Evolutionary conservation across 768 basidiomycete species (phyloP), one percentile per base, ranked within the genome.

Genomic region (Lentinula lateritia): DNA sequence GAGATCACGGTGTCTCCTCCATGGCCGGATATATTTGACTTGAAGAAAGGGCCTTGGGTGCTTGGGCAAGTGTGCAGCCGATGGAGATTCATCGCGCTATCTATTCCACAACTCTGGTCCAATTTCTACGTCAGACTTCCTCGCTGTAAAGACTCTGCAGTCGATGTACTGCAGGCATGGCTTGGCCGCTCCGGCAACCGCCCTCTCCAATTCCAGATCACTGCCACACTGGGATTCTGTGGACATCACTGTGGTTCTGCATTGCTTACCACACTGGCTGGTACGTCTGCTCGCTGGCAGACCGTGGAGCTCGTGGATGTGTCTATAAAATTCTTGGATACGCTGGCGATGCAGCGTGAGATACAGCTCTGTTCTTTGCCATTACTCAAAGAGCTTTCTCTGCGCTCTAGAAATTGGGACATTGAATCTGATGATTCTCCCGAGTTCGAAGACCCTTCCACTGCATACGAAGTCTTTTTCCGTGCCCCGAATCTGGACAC

Each of bases 101-200:
- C 55, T 32, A 41, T 56, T 9, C 55, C 38, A 9, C 23, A 56
- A 7, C 55, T 56, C 32, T 56, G 55, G 55, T 56, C 55, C n/a
- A 28, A 9, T 45, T 56, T 56, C 41, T 28, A 41, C 23, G n/a
- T 42, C 7, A 28, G 39, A 43, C 23, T 28, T 28, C 55, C 39
- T 16, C 38, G 28, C 18, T 13, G 41, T 41, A 23, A 32, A 16
- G 55, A 56, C 13, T 23, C 38, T 56, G 42, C 55, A 8, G 55
- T 42, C 23, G 55, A 56, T 13, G 39, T 56, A n/a, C 41, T 56
- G 38, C 38, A 32, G 28, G 39, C 55, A 2, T 56, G 55, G 55
- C 23, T 56, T 20, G 55, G n/a, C 23, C 39, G 55, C 2, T 56
- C 55, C 15, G 39, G 41, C 43, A 41, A 43, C 23, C 18, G 15